Base-by-base conservation (phyloP, 208 protist genomes). In the Acanthamoeba divionensis region DNA sequence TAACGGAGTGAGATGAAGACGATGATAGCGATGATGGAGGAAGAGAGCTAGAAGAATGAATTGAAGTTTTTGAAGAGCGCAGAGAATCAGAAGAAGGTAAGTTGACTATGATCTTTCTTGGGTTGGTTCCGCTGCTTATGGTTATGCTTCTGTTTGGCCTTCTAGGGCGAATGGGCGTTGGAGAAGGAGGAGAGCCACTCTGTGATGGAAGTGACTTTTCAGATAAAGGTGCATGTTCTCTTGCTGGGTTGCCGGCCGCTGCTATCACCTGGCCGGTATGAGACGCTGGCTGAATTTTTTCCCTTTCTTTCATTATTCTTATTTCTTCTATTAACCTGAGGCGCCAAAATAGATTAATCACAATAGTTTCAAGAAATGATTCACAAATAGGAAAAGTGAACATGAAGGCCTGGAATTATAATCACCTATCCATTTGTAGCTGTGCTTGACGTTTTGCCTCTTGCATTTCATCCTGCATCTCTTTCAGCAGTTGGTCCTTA, bases 381-480 rank as follows among this genome's bases (percentile, higher is more conserved):
- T 65, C 57, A 15, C 8, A 65, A 24, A 12, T 65, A 65, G 5
- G 6, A 63, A 15, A 8, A 36, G 9, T 36, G 26, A 65, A 9
- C n/a, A n/a, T n/a, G n/a, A n/a, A n/a, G n/a, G n/a, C n/a, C n/a
- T n/a, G n/a, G n/a, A n/a, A n/a, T n/a, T n/a, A n/a, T n/a, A n/a
- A 6, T 4, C 2, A 73, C 67, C 67, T 18, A 31, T 21, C 10
- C 67, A 77, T 77, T 21, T 77, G 44, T 29, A 55, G 44, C 31
- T 77, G 44, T 24, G 67, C 67, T n/a, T 77, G 44, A 26, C 67
- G 29, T 24, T 29, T 45, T 9, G 67, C 31, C 67, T 45, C n/a
- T 33, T 77, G 44, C 67, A 77, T 77, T 47, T 77, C 54, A 7
- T 26, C 24, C 41, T 77, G 47, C 67, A 77, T 77, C 67, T 52